Evolutionary conservation across 257 asterid genomes (phyloP), one percentile per base, ranked within the genome.

Genomic region (Petrea volubilis): DNA sequence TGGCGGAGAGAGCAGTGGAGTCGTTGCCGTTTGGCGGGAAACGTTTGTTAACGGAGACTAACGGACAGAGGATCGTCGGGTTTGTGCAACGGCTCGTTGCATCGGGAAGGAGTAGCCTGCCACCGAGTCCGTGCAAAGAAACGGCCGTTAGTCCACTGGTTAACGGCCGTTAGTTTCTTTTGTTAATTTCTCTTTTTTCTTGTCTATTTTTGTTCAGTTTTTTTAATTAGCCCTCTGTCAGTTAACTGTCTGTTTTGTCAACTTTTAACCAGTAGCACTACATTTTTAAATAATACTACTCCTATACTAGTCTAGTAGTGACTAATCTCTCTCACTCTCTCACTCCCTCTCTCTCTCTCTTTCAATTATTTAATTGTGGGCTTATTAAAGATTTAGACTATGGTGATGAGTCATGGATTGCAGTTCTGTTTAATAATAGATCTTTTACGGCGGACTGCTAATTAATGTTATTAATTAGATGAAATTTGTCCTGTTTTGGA

Each of bases 41-140:
- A 74, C 88, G 97, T 75, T 70, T 92, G 40, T 51, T 92, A 72
- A 85, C 91, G 91, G 98, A 88, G 88, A 92, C 87, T 41, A 92
- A 92, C 86, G 93, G 91, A 8, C 81, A 83, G 72, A 86, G 95
- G 72, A 83, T 92, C 64, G 86, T 77, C 25, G 82, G 78, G 57
- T 82, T 92, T 5, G 97, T 84, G 85, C 98, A 88, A 74, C 91
- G 96, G 25, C 95, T 92, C 1, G 96, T 90, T 73, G 95, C 84
- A 12, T 31, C 90, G 47, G 93, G 97, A 5, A 83, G 79, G 85
- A 88, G 78, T 75, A 89, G 98, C 68, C 77, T 80, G 81, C 99
- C 99, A 49, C 95, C 99, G 28, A 94, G 99, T 70, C 99, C 99
- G 67, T 84, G 96, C 93, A 91, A 94, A 71, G 96, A 91, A 69